Evolutionary conservation across 805 yeast genomes (phyloP).

Genomic region (Lachancea dasiensis): DNA sequence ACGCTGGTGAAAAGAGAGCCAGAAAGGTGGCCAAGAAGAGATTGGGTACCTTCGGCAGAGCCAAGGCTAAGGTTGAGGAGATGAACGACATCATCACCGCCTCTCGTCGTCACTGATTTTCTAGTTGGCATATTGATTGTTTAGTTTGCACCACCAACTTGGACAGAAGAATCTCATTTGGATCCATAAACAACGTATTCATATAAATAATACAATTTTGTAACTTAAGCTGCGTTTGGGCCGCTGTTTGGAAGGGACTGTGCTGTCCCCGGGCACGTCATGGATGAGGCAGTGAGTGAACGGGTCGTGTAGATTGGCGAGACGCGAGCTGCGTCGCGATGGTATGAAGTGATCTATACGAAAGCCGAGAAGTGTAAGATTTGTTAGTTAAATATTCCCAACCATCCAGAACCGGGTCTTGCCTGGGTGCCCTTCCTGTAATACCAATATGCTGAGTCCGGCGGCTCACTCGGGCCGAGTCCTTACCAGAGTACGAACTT

Average conservation of each 20-base stretch:
- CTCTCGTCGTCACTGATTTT: slow-evolving; percentile 86
- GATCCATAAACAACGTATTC: slow-evolving; percentile 8
- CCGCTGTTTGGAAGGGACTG: slow-evolving; percentile 1
- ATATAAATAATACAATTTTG: slow-evolving; percentile 12
- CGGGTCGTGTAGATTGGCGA: no score
- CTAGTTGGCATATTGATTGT: slow-evolving; percentile 1
- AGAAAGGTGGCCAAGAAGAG: slow-evolving; percentile 99
- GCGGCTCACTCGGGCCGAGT: no score
- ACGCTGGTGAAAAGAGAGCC: slow-evolving; percentile 99
- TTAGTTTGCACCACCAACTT: background rate
- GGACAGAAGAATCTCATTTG: slow-evolving; percentile 2
- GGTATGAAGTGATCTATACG: no score
- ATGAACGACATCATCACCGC: slow-evolving; percentile 94
- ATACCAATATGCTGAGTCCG: no score
- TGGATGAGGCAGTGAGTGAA: no score
- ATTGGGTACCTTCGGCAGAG: slow-evolving; percentile 99
- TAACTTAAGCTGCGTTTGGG: slow-evolving; percentile 9
- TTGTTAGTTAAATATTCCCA: background rate
- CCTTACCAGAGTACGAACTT: no score
- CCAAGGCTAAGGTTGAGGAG: slow-evolving; percentile 99
- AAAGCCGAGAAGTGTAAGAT: no score
- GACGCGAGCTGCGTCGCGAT: no score
- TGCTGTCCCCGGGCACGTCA: no score
- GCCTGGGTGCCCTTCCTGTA: no score
- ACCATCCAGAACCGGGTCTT: no score